Evolutionary conservation across 805 yeast species (phyloP), one percentile per base, ranked within the genome.

Genomic region (Metschnikowia chrysomelidarum): DNA sequence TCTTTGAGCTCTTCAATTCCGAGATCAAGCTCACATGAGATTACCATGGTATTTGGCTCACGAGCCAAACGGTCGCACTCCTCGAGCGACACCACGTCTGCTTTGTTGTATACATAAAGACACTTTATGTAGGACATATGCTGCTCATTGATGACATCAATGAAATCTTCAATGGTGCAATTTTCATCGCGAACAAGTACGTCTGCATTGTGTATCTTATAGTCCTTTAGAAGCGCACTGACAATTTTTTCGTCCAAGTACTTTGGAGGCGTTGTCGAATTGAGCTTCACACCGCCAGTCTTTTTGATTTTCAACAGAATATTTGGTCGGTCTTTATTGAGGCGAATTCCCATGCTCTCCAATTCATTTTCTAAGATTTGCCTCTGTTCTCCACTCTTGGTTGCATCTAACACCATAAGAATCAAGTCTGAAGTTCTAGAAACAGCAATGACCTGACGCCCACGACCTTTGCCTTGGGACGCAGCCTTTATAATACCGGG

Each of bases 401-500:
- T 91, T 2, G 98, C 96, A 63, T 91, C 98, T 46, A 91, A 64
- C 36, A 91, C 88, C 95, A 91, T 93, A 54, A 91, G 65, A 43
- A 91, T 82, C 54, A 91, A 67, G 56, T 93, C 98, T 0, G 96
- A 88, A 0, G 98, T 91, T 59, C 93, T 82, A 0, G 97, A 95
- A 0, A 96, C 93, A 2, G 98, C 84, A 46, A 91, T 89, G 26
- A 93, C 98, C 60, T 93, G 98, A 51, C 96, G 75, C 38, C 98
- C 98, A 60, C 98, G 78, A 51, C 98, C 98, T 61, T 89, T 89
- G 53, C 98, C 98, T 56, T 87, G 96, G 22, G 94, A 74, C 4
- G 98, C 98, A 27, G 98, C 98, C 57, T 86, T 87, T 39, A 91
- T 91, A 50, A 91, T 91, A 60, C 98, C 98, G 1, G 98, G 98